Percentiles rank a stretch among this genome's conserved stretches.
phyloP scores from a whole-genome alignment of 2,329 filamentous ascomycete genomes.

The Sphaerulina vaccinii region DNA sequence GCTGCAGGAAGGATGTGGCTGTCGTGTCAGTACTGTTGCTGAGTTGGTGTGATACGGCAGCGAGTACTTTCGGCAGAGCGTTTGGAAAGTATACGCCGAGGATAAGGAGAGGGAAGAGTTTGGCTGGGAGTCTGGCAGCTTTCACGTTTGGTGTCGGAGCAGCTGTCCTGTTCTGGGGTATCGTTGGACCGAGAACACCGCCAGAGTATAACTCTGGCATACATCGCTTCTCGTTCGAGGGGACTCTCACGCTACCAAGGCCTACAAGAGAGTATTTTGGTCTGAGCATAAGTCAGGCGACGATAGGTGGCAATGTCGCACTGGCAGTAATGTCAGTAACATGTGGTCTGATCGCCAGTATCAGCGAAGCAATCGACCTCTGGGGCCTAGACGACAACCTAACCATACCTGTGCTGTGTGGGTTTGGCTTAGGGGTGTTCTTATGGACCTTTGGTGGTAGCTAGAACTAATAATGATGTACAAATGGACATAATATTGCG shows the following conservation, averaged over 20 bases:
- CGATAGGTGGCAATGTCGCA: constrained; percentile 68
- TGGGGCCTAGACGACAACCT: constrained; percentile 97
- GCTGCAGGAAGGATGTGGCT: constrained; percentile 90
- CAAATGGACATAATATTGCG: constrained; percentile 5
- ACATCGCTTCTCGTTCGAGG: constrained; percentile 78
- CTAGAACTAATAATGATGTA: constrained; percentile 4
- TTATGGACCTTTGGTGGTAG: constrained; percentile 70
- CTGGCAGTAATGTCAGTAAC: constrained; percentile 78
- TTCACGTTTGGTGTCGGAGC: constrained; percentile 79
- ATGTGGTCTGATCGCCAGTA: constrained; percentile 84
- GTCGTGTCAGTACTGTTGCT: constrained; percentile 86
- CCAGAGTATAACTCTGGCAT: constrained; percentile 40
- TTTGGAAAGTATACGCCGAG: constrained; percentile 87
- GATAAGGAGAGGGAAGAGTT: constrained; percentile 81
- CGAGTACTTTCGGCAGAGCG: constrained; percentile 86
- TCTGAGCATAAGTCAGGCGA: constrained; percentile 57
- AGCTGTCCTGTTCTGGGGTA: constrained; percentile 84
- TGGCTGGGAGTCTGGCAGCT: constrained; percentile 84
- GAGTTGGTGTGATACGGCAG: constrained; percentile 97
- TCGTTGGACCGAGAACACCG: constrained; percentile 61
- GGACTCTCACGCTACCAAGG: constrained; percentile 67
- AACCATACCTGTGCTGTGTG: constrained; percentile 90
- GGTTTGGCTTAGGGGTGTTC: constrained; percentile 86
- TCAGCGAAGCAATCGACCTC: constrained; percentile 85
- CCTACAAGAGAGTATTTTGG: constrained; percentile 60